These are phyloP conservation scores for Stylosanthes scabra DNA, from an alignment of 331 rosid species.

Conservation along the genomic window DNA sequence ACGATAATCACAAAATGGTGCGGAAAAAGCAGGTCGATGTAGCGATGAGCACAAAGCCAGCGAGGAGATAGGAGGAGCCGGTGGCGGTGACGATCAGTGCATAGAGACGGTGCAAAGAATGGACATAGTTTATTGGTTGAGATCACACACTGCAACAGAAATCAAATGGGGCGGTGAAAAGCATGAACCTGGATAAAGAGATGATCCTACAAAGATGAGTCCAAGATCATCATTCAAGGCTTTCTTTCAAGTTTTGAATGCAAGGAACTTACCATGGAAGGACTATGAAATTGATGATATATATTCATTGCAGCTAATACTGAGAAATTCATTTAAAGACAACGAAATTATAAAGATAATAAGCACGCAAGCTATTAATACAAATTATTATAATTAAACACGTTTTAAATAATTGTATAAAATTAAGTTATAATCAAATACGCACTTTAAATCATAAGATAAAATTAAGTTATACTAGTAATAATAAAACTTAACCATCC, in stretches of 20 bases:
- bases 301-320: conserved; percentile 87
- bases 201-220: conserved; percentile 69
- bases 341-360: conserved; percentile 31
- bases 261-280: conserved; percentile 82
- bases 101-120: no score
- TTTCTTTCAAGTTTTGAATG: conserved; percentile 79
- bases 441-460: no score
- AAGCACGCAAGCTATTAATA: conserved; percentile 47
- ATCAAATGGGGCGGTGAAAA: conserved; percentile 89
- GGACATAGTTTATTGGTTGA: conserved; percentile 78
- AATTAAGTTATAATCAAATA: no score
- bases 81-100: no score
- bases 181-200: conserved; percentile 73
- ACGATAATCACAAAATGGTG: no score
- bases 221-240: conserved; percentile 93
- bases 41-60: no score
- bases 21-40: no score
- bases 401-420: no score
- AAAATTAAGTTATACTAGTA: no score
- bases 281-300: conserved; percentile 91
- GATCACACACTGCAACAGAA: conserved; percentile 76
- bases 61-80: no score
- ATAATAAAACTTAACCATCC: no score
- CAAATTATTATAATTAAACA: no score
- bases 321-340: conserved; percentile 76